Evolutionary conservation across 805 yeast genomes (phyloP).

Genomic region (Vanderwaltozyma verrucispora): DNA sequence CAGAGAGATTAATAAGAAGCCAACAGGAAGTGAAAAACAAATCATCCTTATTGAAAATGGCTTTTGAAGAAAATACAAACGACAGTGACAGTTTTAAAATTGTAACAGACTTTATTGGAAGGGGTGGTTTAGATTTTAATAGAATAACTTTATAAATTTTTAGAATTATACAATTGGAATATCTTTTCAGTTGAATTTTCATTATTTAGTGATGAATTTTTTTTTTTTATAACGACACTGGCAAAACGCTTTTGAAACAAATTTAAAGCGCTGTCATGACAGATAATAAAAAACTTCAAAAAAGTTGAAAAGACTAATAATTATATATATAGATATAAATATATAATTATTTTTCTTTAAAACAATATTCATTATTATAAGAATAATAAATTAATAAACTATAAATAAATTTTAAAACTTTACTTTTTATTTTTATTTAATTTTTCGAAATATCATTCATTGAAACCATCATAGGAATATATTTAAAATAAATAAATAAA

Average conservation of each 20-base stretch:
- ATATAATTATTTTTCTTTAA: neutral
- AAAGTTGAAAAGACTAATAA: neutral
- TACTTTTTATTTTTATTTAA: no score
- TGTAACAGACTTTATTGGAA: slow-evolving; percentile 72
- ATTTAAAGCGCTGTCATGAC: neutral
- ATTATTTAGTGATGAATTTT: no score
- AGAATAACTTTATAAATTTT: slow-evolving; percentile 3
- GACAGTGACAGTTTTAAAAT: slow-evolving; percentile 58
- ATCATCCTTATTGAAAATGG: slow-evolving; percentile 49
- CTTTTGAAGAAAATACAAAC: slow-evolving; percentile 38
- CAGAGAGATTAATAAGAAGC: slow-evolving; percentile 44
- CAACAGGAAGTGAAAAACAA: slow-evolving; percentile 56
- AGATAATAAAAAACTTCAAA: no score
- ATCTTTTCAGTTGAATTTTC: no score
- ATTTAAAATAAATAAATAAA: no score
- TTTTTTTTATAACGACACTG: no score
- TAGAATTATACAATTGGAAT: no score
- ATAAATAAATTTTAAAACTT: no score
- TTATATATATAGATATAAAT: neutral
- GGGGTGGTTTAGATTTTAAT: slow-evolving; percentile 65
- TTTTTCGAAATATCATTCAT: no score
- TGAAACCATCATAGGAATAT: no score
- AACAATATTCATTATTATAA: no score
- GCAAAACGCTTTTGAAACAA: slow-evolving; percentile 10
- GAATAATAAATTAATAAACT: no score